Percentiles rank a stretch among this genome's conserved stretches.
phyloP scores from a whole-genome alignment of 2,329 filamentous ascomycete genomes.

The Penicillium sp. region DNA sequence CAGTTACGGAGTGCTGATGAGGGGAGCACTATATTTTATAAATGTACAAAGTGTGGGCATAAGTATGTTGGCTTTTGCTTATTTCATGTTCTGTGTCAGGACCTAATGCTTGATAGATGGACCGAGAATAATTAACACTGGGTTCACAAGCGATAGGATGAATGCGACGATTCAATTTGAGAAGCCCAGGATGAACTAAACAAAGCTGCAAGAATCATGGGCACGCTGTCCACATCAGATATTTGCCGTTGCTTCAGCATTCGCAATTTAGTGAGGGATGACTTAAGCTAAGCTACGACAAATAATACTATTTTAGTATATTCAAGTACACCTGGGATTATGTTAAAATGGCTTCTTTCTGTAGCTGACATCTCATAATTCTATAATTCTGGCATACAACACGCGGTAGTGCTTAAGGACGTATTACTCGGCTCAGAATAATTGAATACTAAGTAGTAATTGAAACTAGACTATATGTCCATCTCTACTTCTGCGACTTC shows the following conservation, averaged over 20 bases:
- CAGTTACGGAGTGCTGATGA: constrained; percentile 86
- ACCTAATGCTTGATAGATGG: neutral
- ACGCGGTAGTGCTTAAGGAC: neutral
- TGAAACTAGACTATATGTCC: neutral
- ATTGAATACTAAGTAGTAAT: neutral
- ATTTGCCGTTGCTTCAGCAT: neutral
- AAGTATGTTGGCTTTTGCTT: constrained; percentile 8
- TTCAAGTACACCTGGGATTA: too few relatives aligned
- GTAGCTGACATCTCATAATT: neutral
- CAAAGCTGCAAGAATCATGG: neutral
- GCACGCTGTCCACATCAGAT: neutral
- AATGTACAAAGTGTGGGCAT: constrained; percentile 47
- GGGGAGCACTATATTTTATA: constrained; percentile 82
- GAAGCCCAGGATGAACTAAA: neutral
- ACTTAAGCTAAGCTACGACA: too few relatives aligned
- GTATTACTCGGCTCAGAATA: neutral
- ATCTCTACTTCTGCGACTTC: constrained; percentile 13
- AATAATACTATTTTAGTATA: too few relatives aligned
- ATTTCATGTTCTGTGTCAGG: neutral
- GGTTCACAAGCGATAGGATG: neutral
- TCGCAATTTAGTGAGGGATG: neutral
- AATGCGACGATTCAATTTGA: neutral
- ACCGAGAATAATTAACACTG: neutral
- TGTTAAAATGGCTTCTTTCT: too few relatives aligned
- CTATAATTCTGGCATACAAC: neutral